These are phyloP conservation scores for Pyrenophora teres DNA, from an alignment of 2,329 filamentous ascomycete genomes.

Conservation along the genomic window DNA sequence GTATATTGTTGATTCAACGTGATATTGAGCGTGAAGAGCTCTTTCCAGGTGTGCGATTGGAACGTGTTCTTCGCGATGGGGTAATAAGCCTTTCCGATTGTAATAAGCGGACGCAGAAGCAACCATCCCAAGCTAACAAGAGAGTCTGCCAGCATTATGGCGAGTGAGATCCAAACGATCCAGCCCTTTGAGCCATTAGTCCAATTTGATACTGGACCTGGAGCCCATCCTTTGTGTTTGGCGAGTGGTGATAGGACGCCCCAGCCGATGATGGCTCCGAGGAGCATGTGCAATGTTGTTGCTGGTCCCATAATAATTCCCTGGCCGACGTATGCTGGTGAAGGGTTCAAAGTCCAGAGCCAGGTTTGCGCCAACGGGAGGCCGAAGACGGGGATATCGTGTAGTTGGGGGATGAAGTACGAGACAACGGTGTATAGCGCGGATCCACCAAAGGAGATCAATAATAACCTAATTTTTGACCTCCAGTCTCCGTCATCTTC, in stretches of 20 bases:
- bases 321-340: conserved; percentile 95
- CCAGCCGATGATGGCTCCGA: conserved; percentile 90
- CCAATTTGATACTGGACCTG: conserved; percentile 86
- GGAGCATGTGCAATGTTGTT: conserved; percentile 92
- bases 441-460: conserved; percentile 64
- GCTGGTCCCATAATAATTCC: conserved; percentile 98
- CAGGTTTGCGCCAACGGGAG: conserved; percentile 73
- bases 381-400: conserved; percentile 87
- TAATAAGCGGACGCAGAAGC: conserved; percentile 65
- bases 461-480: conserved; percentile 63
- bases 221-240: conserved; percentile 85
- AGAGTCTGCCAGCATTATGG: conserved; percentile 95
- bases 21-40: conserved; percentile 40
- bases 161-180: conserved; percentile 96
- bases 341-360: conserved; percentile 96
- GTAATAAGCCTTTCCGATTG: conserved; percentile 50
- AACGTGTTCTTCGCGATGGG: conserved; percentile 36
- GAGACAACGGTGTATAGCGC: conserved; percentile 73
- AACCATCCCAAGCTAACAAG: conserved; percentile 86
- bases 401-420: conserved; percentile 86
- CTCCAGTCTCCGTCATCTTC: conserved; percentile 60
- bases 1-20: conserved; percentile 48
- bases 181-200: conserved; percentile 92
- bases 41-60: conserved; percentile 44
- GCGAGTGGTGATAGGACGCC: conserved; percentile 86